These are phyloP conservation scores for Aspergillus sclerotioniger DNA, from an alignment of 495 filamentous ascomycete species.

Conservation along the genomic window DNA sequence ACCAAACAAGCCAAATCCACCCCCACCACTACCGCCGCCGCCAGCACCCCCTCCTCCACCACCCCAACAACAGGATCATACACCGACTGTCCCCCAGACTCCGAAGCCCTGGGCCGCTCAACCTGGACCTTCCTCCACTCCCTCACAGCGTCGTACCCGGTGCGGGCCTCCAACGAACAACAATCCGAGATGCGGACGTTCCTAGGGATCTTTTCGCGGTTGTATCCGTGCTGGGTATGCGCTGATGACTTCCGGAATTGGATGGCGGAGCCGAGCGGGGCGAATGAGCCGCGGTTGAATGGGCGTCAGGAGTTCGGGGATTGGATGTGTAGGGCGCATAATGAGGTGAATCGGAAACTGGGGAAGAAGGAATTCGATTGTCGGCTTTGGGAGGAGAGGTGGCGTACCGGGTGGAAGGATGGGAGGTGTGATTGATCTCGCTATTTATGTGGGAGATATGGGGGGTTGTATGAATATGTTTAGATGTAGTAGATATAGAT, in stretches of 20 bases:
- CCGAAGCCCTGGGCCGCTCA: conserved; percentile 77
- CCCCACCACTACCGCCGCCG: conserved; percentile 22
- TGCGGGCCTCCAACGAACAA: conserved; percentile 57
- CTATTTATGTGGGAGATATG: background rate
- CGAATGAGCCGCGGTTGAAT: conserved; percentile 64
- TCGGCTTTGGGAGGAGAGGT: conserved; percentile 86
- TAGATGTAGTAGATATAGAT: conserved; percentile 5
- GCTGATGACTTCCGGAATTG: conserved; percentile 87
- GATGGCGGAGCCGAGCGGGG: conserved; percentile 61
- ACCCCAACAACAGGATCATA: conserved; percentile 14
- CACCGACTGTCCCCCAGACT: conserved; percentile 54
- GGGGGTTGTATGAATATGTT: conserved; percentile 5
- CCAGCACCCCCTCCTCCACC: conserved; percentile 10
- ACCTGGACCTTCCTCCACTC: conserved; percentile 94
- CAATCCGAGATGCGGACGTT: conserved; percentile 78
- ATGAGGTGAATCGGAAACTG: conserved; percentile 91
- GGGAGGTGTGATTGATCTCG: conserved; percentile 53
- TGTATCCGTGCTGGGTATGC: conserved; percentile 95
- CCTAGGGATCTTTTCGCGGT: conserved; percentile 69
- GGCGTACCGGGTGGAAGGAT: conserved; percentile 92
- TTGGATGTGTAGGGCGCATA: conserved; percentile 98
- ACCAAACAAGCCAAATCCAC: conserved; percentile 51
- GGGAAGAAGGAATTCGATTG: conserved; percentile 94
- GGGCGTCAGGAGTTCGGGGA: conserved; percentile 73
- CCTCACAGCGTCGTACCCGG: conserved; percentile 83